Conservation (phyloP, 1,284 basidiomycete species). For the Ustilago shanxiensis region DNA sequence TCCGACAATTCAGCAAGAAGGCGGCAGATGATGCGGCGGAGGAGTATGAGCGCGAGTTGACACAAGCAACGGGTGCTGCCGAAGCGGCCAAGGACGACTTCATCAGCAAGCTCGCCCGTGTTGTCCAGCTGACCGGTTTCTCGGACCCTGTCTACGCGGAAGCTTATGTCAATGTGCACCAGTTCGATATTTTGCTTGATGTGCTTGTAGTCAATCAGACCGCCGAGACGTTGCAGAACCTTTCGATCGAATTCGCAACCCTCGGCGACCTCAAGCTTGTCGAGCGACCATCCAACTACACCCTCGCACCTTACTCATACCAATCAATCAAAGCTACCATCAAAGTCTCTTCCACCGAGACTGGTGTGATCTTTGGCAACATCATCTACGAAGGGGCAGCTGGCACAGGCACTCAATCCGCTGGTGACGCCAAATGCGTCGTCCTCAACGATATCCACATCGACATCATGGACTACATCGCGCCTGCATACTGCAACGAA, state of each 20-base stretch:
- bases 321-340: slow-evolving; percentile 99
- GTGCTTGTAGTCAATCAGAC: slow-evolving; percentile 98
- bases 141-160: slow-evolving; percentile 99
- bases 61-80: slow-evolving; percentile 86
- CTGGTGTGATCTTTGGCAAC: slow-evolving; percentile 97
- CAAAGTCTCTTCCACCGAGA: slow-evolving; percentile 88
- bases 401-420: slow-evolving; percentile 54
- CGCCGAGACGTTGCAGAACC: slow-evolving; percentile 91
- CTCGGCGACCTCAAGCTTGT: slow-evolving; percentile 97
- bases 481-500: slow-evolving; percentile 95
- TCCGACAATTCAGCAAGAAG: slow-evolving; percentile 96
- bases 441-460: slow-evolving; percentile 98
- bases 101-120: slow-evolving; percentile 92
- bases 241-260: slow-evolving; percentile 97
- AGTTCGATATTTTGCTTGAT: slow-evolving; percentile 94
- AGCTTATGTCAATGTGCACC: slow-evolving; percentile 97
- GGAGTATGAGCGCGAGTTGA: slow-evolving; percentile 89
- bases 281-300: slow-evolving; percentile 91
- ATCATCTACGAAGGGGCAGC: slow-evolving; percentile 85
- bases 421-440: slow-evolving; percentile 77
- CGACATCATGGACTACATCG: slow-evolving; percentile 99
- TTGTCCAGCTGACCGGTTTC: slow-evolving; percentile 97
- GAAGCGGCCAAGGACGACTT: slow-evolving; percentile 89
- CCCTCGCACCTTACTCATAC: slow-evolving; percentile 95
- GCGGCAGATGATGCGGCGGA: slow-evolving; percentile 71